phyloP scores from a whole-genome alignment of 331 rosid genomes.

The Quercus tomentella region DNA sequence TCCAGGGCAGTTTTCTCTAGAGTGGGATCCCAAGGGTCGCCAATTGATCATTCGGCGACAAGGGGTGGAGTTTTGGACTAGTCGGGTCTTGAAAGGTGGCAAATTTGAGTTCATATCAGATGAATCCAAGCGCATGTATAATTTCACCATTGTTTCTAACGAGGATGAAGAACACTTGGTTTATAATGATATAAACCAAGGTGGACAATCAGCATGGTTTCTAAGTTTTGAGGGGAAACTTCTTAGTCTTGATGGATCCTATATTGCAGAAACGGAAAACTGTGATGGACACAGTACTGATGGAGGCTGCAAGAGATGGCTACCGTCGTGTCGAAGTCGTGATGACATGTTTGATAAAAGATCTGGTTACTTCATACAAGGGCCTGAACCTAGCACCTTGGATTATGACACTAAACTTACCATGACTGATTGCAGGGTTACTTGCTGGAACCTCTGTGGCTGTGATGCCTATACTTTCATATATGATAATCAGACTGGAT shows the following conservation, averaged over 20 bases:
- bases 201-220: not conserved
- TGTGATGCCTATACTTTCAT: not conserved
- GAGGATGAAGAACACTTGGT: not conserved
- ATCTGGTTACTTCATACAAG: not conserved
- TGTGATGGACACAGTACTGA: slow-evolving; percentile 5
- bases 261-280: not conserved
- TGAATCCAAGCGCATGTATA: not conserved
- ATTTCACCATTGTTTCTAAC: not conserved
- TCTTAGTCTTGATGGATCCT: too few species aligned
- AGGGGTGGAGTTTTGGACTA: slow-evolving; percentile 1
- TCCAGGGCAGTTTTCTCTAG: slow-evolving; percentile 1
- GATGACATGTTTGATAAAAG: not conserved
- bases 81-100: not conserved
- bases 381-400: not conserved
- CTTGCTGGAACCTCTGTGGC: slow-evolving; percentile 3
- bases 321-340: not conserved
- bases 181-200: not conserved
- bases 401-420: too few species aligned
- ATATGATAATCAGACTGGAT: too few species aligned
- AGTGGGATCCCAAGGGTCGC: slow-evolving; percentile 6
- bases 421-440: too few species aligned
- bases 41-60: not conserved
- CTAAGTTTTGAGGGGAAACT: not conserved
- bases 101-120: slow-evolving; percentile 4
- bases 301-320: not conserved